Evolutionary conservation across 305 asterid species (phyloP).

Genomic region (Caryopteris hybrid): DNA sequence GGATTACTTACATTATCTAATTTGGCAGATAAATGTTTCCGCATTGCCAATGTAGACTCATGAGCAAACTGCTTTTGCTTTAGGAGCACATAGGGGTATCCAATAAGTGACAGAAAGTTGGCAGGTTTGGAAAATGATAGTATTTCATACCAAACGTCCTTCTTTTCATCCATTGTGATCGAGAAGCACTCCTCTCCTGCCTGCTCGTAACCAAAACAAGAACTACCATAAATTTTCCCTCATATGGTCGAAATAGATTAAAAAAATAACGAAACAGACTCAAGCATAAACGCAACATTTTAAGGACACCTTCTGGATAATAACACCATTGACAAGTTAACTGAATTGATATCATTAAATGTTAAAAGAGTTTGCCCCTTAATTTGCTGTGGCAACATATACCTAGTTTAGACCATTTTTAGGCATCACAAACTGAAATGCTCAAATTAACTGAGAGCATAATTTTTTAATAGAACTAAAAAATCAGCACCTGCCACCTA

Average conservation of each 20-base stretch:
- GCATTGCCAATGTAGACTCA: slow-evolving; percentile 64
- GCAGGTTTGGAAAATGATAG: slow-evolving; percentile 83
- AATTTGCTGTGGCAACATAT: not conserved
- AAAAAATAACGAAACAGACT: not conserved
- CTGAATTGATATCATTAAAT: not conserved
- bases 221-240: not conserved
- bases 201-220: slow-evolving; percentile 32
- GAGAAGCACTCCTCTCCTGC: slow-evolving; percentile 96
- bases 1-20: slow-evolving; percentile 3
- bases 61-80: slow-evolving; percentile 80
- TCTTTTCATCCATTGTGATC: slow-evolving; percentile 72
- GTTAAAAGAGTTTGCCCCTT: not conserved
- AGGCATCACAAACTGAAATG: not conserved
- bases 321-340: not conserved
- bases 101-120: slow-evolving; percentile 55
- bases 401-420: not conserved
- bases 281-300: not conserved
- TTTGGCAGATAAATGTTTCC: slow-evolving; percentile 50
- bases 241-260: not conserved
- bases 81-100: slow-evolving; percentile 77
- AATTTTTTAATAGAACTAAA: not conserved
- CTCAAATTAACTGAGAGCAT: not conserved
- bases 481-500: not conserved
- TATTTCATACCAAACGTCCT: slow-evolving; percentile 86
- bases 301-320: not conserved